These are phyloP conservation scores for Kandelia obovata DNA, from an alignment of 345 rosid species.

Conservation along the genomic window DNA sequence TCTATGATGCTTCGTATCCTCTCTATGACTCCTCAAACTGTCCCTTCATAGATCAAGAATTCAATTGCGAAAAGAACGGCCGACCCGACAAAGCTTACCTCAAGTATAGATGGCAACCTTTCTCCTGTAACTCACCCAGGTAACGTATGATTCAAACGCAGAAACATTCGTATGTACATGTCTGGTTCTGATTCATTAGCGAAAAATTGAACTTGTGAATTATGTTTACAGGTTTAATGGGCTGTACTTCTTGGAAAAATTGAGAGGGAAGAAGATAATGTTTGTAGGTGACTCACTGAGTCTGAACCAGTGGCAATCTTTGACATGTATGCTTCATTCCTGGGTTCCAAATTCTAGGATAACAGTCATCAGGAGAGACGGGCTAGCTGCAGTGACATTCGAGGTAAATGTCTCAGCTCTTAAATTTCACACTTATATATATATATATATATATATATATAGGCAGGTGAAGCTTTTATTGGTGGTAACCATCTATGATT, in stretches of 20 bases:
- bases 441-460: no score
- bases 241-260: slow-evolving; percentile 58
- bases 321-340: slow-evolving; percentile 64
- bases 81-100: slow-evolving; percentile 47
- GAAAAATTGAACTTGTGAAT: not conserved
- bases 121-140: slow-evolving; percentile 53
- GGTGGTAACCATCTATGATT: not conserved
- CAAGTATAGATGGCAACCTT: slow-evolving; percentile 67
- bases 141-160: slow-evolving; percentile 1
- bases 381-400: slow-evolving; percentile 60
- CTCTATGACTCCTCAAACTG: slow-evolving; percentile 44
- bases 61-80: slow-evolving; percentile 56
- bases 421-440: not conserved
- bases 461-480: not conserved
- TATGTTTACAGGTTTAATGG: slow-evolving; percentile 69
- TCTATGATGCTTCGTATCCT: slow-evolving; percentile 47
- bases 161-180: not conserved
- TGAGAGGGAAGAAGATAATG: slow-evolving; percentile 95
- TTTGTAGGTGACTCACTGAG: slow-evolving; percentile 96
- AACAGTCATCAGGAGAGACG: slow-evolving; percentile 37
- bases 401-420: slow-evolving; percentile 32
- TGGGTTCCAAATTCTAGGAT: slow-evolving; percentile 65
- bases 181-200: not conserved
- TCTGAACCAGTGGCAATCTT: slow-evolving; percentile 74
- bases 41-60: slow-evolving; percentile 55